Conservation (phyloP, 768 basidiomycete genomes). For the Boletus fagicola region DNA sequence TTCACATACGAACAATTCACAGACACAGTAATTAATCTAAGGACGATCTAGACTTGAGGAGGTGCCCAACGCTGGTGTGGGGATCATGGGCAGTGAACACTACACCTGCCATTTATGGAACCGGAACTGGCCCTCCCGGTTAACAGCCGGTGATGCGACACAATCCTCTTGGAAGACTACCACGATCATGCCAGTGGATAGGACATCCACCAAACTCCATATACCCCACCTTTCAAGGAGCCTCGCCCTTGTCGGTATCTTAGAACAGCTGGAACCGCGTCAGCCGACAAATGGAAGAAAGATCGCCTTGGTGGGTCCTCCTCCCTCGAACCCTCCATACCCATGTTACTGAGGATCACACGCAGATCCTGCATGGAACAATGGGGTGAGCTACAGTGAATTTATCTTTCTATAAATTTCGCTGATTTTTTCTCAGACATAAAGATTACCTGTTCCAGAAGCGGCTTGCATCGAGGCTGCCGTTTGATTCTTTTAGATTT, state of each 20-base stretch:
- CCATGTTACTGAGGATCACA: conserved; percentile 17
- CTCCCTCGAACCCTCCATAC: conserved; percentile 2
- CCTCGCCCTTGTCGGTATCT: conserved; percentile 51
- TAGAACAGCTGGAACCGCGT: conserved; percentile 57
- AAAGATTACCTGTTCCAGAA: conserved; percentile 85
- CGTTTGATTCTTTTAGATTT: conserved; percentile 81
- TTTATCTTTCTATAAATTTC: neutral
- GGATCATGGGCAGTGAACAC: conserved; percentile 12
- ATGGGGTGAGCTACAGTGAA: conserved; percentile 55
- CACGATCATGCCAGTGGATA: conserved; percentile 23
- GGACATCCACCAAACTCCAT: conserved; percentile 46
- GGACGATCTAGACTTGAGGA: neutral
- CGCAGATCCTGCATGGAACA: conserved; percentile 74
- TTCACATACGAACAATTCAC: neutral
- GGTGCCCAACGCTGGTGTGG: neutral
- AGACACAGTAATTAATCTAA: neutral
- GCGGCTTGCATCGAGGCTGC: conserved; percentile 59
- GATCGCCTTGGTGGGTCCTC: conserved; percentile 58
- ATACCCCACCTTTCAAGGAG: conserved; percentile 52
- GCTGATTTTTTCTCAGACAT: conserved; percentile 48
- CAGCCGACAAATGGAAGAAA: conserved; percentile 54
- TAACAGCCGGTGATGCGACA: neutral
- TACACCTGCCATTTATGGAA: conserved; percentile 28
- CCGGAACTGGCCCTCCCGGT: neutral
- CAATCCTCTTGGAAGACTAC: conserved; percentile 7